Base-by-base conservation (phyloP, 306 rosid genomes). In the Arachis hypogaea region DNA sequence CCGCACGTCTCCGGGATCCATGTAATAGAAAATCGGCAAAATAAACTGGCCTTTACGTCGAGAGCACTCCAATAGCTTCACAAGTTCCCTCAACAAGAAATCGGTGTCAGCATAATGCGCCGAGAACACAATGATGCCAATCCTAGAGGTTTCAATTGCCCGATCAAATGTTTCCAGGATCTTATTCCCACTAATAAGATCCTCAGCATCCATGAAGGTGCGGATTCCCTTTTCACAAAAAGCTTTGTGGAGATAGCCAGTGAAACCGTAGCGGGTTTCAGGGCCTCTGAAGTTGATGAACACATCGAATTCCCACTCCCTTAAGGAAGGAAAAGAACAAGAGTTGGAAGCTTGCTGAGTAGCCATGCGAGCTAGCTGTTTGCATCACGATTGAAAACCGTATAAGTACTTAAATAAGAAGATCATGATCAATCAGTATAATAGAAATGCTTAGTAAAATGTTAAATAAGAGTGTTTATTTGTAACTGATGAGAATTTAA, bases 101-200 rank as follows among this genome's bases (percentile, higher is more conserved):
- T 46, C 40, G 14, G 49, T 38, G n/a, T 28, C 7, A 2, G 67
- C 49, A 7, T 62, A 62, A 29, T 42, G n/a, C 7, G 7, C 14
- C 4, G 67, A 62, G 67, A 62, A n/a, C 29, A 62, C 49, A 0
- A 3, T 0, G 50, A 62, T 62, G 49, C 29, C 49, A 42, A 12
- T 62, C 29, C 77, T 61, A 6, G 77, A 73, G 3, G 4, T 22
- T 11, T 46, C 33, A 62, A 59, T 30, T 18, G 66, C 64, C n/a
- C 22, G 42, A 22, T 3, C 1, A 52, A 69, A 63, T 6, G 74
- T 30, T 9, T 41, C 54, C 10, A 4, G 22, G 46, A 69, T 69
- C 9, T 16, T 22, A 1, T 69, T 51, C 1, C 64, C 74, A 41
- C 74, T 41, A 3, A 0, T 8, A 55, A 69, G 64, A 0, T 41